Evolutionary conservation across 306 rosid genomes (phyloP), one percentile per base, ranked within the genome.

Genomic region (Vigna trinervia): DNA sequence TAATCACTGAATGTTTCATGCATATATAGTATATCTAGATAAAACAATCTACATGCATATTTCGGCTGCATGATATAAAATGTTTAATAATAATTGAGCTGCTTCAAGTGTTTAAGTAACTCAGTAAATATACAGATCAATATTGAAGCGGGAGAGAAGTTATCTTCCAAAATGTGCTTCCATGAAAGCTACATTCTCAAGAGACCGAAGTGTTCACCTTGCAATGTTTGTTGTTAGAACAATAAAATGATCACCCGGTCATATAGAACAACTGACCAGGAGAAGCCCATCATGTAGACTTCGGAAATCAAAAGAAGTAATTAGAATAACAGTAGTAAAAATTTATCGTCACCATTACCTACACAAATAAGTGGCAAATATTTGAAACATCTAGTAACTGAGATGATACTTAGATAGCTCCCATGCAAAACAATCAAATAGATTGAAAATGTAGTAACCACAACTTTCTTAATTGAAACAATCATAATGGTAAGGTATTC

Each of bases 201-300:
- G 41, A 59, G 71, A 62, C 62, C 63, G 62, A 47, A 15, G 69
- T 15, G 45, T 36, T 71, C 75, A 69, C n/a, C 58, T 78, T 68
- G 28, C 53, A 62, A 73, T 20, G 68, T 60, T 74, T 36, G 57
- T 50, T 67, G 26, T 68, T 46, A 81, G 85, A 68, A 73, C 70
- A 56, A 77, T 76, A 61, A 69, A 53, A 63, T 63, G 56, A 66
- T 80, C 81, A 77, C 38, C 73, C 66, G 69, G 22, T 56, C 88
- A 81, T 38, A 74, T 17, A 59, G 61, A 76, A 9, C 30, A 56
- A 43, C 50, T n/a, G 60, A 60, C 78, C 74, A 52, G 64, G 69
- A 60, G 77, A 68, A 73, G 54, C 72, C 78, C 74, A 66, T 66
- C 69, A 46, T 45, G 81, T 58, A 65, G 68, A 56, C 51, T 75